Conservation (phyloP, 2,329 filamentous ascomycete genomes). For the Colletotrichum sp. region DNA sequence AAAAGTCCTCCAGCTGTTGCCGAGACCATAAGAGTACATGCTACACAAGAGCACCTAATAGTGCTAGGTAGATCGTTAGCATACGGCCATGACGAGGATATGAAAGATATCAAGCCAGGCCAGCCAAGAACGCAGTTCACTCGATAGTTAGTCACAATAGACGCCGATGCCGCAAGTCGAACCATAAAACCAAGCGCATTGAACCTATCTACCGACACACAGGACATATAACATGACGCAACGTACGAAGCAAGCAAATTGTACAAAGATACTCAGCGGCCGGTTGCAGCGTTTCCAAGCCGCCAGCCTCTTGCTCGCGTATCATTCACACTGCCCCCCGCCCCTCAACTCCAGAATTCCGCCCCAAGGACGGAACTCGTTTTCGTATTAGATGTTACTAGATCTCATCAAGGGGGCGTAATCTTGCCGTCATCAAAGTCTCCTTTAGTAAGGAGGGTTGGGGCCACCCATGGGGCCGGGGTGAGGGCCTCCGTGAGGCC, state of each 20-base stretch:
- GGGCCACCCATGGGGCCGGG: constrained; percentile 40
- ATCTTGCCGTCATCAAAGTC: constrained; percentile 12
- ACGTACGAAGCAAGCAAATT: constrained; percentile 21
- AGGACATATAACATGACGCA: constrained; percentile 19
- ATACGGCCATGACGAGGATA: neutral
- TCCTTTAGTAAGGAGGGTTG: constrained; percentile 54
- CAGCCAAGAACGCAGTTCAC: neutral
- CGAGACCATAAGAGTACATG: neutral
- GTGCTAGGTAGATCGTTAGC: neutral
- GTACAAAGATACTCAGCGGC: constrained; percentile 15
- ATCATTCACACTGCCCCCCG: constrained; percentile 17
- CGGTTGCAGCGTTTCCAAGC: neutral
- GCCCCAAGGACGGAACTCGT: neutral
- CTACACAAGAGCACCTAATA: neutral
- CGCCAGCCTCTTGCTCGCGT: constrained; percentile 12
- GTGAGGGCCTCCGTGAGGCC: constrained; percentile 30
- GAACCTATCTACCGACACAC: constrained; percentile 21
- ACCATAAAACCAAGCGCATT: constrained; percentile 12
- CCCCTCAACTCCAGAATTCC: constrained; percentile 20
- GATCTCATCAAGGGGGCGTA: constrained; percentile 18
- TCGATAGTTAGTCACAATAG: neutral
- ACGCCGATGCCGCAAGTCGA: neutral
- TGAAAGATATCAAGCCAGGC: neutral
- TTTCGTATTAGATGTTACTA: constrained; percentile 23
- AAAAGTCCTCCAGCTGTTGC: neutral